Evolutionary conservation across 441 rosid species (phyloP).

Genomic region (Erysimum pusillum): DNA sequence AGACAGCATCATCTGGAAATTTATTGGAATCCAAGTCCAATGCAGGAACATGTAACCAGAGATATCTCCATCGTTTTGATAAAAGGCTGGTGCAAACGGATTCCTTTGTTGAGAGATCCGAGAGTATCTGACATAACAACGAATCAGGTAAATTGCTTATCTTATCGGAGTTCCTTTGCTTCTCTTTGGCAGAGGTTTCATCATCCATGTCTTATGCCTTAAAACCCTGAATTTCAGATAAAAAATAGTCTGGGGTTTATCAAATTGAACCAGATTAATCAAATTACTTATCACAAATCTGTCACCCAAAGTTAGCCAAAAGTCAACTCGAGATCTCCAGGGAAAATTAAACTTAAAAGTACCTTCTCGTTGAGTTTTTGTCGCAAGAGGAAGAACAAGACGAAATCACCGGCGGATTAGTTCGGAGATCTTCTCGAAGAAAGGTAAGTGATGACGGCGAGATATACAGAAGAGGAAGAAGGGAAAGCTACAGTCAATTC

Average conservation of each 20-base stretch:
- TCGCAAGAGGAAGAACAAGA: too few relatives aligned
- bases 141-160: conserved; percentile 44
- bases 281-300: too few relatives aligned
- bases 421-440: not conserved
- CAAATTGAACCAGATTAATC: too few relatives aligned
- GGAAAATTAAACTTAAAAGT: too few relatives aligned
- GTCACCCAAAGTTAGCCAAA: too few relatives aligned
- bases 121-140: conserved; percentile 37
- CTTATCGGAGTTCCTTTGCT: conserved; percentile 21
- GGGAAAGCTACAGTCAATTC: not conserved
- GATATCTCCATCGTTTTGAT: conserved; percentile 34
- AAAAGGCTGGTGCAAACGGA: conserved; percentile 37
- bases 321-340: too few relatives aligned
- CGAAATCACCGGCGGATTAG: not conserved
- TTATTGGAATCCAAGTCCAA: conserved; percentile 33
- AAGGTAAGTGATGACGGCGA: not conserved
- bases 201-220: conserved; percentile 21
- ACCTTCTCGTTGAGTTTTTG: too few relatives aligned
- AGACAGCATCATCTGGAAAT: not conserved
- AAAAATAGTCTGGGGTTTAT: too few relatives aligned
- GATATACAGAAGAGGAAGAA: not conserved
- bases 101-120: conserved; percentile 34
- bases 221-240: not conserved
- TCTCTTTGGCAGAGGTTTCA: conserved; percentile 17
- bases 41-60: conserved; percentile 35